phyloP scores from a whole-genome alignment of 2,329 filamentous ascomycete genomes.

The Pseudofabraea citricarpa region DNA sequence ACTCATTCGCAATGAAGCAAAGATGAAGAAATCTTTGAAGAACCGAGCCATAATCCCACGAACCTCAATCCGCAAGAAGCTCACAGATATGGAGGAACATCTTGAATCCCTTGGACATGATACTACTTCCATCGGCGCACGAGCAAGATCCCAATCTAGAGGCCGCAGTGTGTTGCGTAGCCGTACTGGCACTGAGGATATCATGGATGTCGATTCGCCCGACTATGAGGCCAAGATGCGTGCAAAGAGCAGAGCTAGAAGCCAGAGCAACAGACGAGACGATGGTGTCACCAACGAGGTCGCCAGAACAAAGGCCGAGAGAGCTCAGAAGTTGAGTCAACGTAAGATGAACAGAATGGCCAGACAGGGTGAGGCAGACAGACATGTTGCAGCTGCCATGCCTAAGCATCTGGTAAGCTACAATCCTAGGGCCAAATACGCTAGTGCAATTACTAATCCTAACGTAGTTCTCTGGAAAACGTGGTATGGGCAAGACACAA shows the following conservation, averaged over 20 bases:
- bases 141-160: slow-evolving; percentile 66
- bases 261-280: slow-evolving; percentile 65
- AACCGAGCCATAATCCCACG: slow-evolving; percentile 92
- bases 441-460: slow-evolving; percentile 28
- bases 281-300: slow-evolving; percentile 70
- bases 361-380: slow-evolving; percentile 92
- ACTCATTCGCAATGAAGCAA: slow-evolving; percentile 88
- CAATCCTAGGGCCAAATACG: neutral
- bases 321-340: slow-evolving; percentile 83
- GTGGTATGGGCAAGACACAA: slow-evolving; percentile 84
- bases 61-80: slow-evolving; percentile 71
- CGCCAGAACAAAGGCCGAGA: slow-evolving; percentile 74
- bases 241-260: slow-evolving; percentile 68
- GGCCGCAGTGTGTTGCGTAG: slow-evolving; percentile 66
- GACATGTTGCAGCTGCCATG: slow-evolving; percentile 76
- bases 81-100: slow-evolving; percentile 82
- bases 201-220: slow-evolving; percentile 69
- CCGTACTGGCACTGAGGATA: slow-evolving; percentile 57
- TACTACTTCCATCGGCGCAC: slow-evolving; percentile 66
- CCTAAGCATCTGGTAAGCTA: slow-evolving; percentile 83
- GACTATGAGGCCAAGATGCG: slow-evolving; percentile 55
- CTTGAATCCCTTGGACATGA: slow-evolving; percentile 85
- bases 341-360: slow-evolving; percentile 99
- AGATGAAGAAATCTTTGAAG: slow-evolving; percentile 95
- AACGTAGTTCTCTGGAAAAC: slow-evolving; percentile 76